These are phyloP conservation scores for Kodamaea plutei DNA, from an alignment of 1,139 yeast species.

Conservation along the genomic window DNA sequence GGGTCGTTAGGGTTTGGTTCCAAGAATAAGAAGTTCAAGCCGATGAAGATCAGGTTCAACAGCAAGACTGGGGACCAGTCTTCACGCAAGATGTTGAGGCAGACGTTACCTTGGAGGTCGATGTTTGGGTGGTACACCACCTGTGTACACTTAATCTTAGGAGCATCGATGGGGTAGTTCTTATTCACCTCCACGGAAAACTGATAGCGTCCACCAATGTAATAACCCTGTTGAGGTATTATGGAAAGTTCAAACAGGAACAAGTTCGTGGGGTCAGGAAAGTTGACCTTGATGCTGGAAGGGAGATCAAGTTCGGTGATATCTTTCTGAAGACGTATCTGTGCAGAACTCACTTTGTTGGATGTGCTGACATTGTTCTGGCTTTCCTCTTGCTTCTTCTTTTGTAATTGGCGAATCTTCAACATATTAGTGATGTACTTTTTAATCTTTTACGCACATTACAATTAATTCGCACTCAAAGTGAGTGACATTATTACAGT, in stretches of 20 bases:
- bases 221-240: conserved; percentile 77
- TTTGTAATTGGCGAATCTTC: conserved; percentile 57
- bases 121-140: conserved; percentile 92
- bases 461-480: too few relatives aligned
- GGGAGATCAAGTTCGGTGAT: conserved; percentile 69
- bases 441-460: too few relatives aligned
- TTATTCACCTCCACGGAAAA: conserved; percentile 64
- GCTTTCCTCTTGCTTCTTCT: conserved; percentile 47
- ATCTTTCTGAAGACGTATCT: conserved; percentile 56
- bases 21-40: conserved; percentile 76
- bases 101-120: conserved; percentile 84
- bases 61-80: conserved; percentile 96
- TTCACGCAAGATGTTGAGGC: conserved; percentile 84
- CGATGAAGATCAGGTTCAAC: conserved; percentile 76
- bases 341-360: conserved; percentile 45
- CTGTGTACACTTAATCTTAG: conserved; percentile 68
- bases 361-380: conserved; percentile 3
- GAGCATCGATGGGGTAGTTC: conserved; percentile 90
- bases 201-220: conserved; percentile 61
- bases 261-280: conserved; percentile 54
- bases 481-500: too few relatives aligned
- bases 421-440: too few relatives aligned
- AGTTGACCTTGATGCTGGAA: conserved; percentile 51
- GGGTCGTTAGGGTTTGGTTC: conserved; percentile 95
- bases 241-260: conserved; percentile 60